Evolutionary conservation across 495 filamentous ascomycete genomes (phyloP).

Genomic region (Neurospora tetraspora): DNA sequence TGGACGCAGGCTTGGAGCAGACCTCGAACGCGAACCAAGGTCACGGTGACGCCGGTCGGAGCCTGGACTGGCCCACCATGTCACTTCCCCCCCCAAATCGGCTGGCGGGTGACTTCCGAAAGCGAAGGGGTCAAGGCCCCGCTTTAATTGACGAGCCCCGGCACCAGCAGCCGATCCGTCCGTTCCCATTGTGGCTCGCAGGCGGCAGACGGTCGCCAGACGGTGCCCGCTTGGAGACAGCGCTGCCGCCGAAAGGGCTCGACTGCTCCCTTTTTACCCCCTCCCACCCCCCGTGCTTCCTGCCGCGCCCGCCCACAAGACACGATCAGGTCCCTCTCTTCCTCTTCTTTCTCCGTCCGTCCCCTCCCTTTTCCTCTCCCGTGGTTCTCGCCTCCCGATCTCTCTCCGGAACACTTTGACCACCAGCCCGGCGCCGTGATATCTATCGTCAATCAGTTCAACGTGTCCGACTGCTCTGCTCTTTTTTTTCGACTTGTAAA

Average conservation of each 20-base stretch:
- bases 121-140: conserved; percentile 11
- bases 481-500: not conserved
- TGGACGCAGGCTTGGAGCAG: not conserved
- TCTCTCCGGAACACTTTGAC: not conserved
- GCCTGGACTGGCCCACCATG: not conserved
- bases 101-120: conserved; percentile 3
- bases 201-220: not conserved
- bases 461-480: not conserved
- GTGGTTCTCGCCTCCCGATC: not conserved
- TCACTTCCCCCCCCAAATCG: not conserved
- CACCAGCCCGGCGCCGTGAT: not conserved
- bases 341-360: not conserved
- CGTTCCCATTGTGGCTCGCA: conserved; percentile 20
- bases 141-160: conserved; percentile 23
- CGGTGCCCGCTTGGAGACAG: conserved; percentile 2
- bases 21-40: not conserved
- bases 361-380: not conserved
- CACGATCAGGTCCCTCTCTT: conserved; percentile 1
- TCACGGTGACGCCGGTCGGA: not conserved
- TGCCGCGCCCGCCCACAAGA: conserved; percentile 5
- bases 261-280: conserved; percentile 25
- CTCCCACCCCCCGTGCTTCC: conserved; percentile 20
- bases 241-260: conserved; percentile 22
- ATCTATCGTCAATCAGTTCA: not conserved
- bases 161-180: conserved; percentile 33